phyloP scores from a whole-genome alignment of 2,329 filamentous ascomycete species.

The Colletotrichum simmondsii region DNA sequence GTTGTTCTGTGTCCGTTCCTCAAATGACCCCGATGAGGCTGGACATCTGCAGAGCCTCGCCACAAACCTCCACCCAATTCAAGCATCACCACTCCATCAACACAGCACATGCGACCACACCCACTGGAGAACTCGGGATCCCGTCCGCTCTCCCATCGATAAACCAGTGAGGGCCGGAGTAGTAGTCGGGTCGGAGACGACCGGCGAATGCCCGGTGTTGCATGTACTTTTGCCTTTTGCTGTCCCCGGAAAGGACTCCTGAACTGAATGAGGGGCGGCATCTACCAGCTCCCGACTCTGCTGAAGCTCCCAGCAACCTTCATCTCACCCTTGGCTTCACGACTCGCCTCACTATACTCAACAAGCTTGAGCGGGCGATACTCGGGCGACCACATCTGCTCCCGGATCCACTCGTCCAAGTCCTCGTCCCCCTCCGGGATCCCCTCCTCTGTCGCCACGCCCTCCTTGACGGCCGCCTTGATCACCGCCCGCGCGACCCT shows the following conservation, averaged over 20 bases:
- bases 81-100: not conserved
- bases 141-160: not conserved
- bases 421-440: slow-evolving; percentile 70
- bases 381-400: slow-evolving; percentile 83
- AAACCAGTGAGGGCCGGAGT: not conserved
- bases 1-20: not conserved
- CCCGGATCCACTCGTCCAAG: slow-evolving; percentile 76
- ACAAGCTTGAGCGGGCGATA: slow-evolving; percentile 74
- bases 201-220: not conserved
- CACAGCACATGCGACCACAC: not conserved
- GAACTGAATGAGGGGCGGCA: not conserved
- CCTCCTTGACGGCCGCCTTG: slow-evolving; percentile 75
- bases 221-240: not conserved
- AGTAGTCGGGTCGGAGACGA: not conserved
- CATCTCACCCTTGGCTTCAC: slow-evolving; percentile 69
- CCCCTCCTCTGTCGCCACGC: slow-evolving; percentile 69
- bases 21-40: not conserved
- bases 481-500: slow-evolving; percentile 82
- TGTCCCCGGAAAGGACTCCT: not conserved
- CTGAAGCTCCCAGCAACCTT: slow-evolving; percentile 57
- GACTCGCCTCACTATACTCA: slow-evolving; percentile 59
- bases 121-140: not conserved
- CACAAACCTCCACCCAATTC: not conserved
- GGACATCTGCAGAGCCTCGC: not conserved
- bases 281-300: slow-evolving; percentile 31